Evolutionary conservation across 805 yeast genomes (phyloP).

Genomic region (Jamesozyma lodderae): DNA sequence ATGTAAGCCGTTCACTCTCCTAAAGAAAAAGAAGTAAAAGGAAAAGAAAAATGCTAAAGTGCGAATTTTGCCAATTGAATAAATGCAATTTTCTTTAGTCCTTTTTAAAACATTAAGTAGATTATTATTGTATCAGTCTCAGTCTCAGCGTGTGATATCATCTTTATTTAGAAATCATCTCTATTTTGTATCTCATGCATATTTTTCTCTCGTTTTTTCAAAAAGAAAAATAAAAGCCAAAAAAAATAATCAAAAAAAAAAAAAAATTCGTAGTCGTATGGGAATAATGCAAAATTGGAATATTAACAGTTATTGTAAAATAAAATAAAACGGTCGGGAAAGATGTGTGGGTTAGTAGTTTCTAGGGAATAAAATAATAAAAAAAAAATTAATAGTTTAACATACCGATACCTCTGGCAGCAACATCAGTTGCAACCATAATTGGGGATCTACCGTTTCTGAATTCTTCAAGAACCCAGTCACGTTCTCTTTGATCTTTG

Average conservation of each 20-base stretch:
- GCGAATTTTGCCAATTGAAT: too few species aligned
- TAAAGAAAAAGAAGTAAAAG: neutral
- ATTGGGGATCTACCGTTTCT: conserved; percentile 87
- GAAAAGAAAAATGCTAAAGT: neutral
- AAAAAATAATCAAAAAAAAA: conserved; percentile 1
- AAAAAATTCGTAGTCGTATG: neutral
- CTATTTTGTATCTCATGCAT: conserved; percentile 1
- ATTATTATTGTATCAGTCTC: too few species aligned
- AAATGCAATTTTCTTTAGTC: too few species aligned
- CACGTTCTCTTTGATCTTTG: conserved; percentile 95
- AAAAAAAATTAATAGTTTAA: conserved; percentile 27
- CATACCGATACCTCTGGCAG: conserved; percentile 99
- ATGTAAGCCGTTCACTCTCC: too few species aligned
- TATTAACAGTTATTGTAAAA: conserved; percentile 10
- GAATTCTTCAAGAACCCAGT: conserved; percentile 94
- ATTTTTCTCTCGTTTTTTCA: neutral
- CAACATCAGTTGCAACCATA: conserved; percentile 99
- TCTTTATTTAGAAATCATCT: conserved; percentile 2
- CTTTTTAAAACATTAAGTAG: too few species aligned
- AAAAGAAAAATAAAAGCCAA: conserved; percentile 7
- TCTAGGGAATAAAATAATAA: conserved; percentile 4
- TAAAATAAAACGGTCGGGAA: too few species aligned
- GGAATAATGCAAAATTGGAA: neutral
- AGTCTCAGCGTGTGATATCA: too few species aligned
- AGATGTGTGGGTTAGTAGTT: too few species aligned